Percentiles rank a stretch among this genome's conserved stretches.
Evolutionary conservation across 805 yeast species (phyloP).

Genomic region (Cyberlindnera xylosilytica): DNA sequence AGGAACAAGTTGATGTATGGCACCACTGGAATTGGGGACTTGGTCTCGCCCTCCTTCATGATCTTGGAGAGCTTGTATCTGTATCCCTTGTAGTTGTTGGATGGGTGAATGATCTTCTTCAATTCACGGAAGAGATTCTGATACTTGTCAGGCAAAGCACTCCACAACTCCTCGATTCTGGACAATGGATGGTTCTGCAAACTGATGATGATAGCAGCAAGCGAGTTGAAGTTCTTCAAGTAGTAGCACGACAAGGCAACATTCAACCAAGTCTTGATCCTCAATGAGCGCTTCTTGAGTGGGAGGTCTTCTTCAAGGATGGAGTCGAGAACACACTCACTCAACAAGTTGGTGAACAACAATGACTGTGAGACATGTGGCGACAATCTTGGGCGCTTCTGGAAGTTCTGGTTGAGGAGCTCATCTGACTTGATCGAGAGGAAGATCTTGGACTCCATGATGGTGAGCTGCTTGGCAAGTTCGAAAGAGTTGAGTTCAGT

Average conservation of each 20-base stretch:
- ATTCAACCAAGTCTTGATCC: constrained; percentile 69
- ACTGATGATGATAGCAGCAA: constrained; percentile 76
- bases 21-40: constrained; percentile 53
- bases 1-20: constrained; percentile 74
- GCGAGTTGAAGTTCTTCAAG: constrained; percentile 70
- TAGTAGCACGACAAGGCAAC: constrained; percentile 70
- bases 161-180: constrained; percentile 60
- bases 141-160: constrained; percentile 54
- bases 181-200: constrained; percentile 71
- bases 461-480: constrained; percentile 71
- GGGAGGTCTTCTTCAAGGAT: constrained; percentile 50
- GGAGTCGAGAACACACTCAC: constrained; percentile 71
- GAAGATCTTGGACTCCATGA: constrained; percentile 67
- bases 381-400: constrained; percentile 54
- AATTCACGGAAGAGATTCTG: constrained; percentile 59
- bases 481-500: constrained; percentile 63
- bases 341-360: constrained; percentile 65
- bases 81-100: constrained; percentile 68
- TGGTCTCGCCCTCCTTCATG: constrained; percentile 39
- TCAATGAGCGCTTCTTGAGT: constrained; percentile 47
- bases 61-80: constrained; percentile 59
- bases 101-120: constrained; percentile 68
- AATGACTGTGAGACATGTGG: constrained; percentile 62
- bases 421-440: constrained; percentile 63
- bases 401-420: constrained; percentile 58